Evolutionary conservation across 345 rosid species (phyloP).

Genomic region (Salix suchowensis): DNA sequence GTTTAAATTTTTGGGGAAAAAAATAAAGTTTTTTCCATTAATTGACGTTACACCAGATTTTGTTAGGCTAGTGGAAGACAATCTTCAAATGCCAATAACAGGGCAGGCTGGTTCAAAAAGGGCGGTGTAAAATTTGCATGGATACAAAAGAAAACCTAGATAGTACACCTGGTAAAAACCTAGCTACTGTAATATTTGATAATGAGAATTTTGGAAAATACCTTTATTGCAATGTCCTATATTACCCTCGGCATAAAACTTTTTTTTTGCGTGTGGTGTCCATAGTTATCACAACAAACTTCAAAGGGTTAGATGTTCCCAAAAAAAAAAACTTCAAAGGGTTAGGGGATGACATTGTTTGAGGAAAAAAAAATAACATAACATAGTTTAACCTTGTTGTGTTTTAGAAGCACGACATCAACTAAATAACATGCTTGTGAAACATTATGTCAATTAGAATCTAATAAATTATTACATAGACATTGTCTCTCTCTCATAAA

Average conservation of each 20-base stretch:
- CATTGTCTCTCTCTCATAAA: too few relatives aligned
- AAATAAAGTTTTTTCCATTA: background rate
- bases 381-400: too few relatives aligned
- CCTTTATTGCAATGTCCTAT: background rate
- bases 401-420: too few relatives aligned
- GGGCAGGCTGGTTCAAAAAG: background rate
- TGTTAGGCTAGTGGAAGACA: background rate
- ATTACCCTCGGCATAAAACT: background rate
- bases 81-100: background rate
- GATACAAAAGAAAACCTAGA: background rate
- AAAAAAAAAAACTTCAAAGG: too few relatives aligned
- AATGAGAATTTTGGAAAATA: background rate
- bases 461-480: too few relatives aligned
- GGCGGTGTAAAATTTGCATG: background rate
- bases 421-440: too few relatives aligned
- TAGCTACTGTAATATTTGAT: background rate
- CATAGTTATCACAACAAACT: too few relatives aligned
- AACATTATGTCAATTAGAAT: too few relatives aligned
- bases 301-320: too few relatives aligned
- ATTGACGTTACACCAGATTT: background rate
- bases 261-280: too few relatives aligned
- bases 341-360: too few relatives aligned
- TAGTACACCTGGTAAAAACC: background rate
- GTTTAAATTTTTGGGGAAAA: background rate
- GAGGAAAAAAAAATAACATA: too few relatives aligned